Conservation (phyloP, 2,329 filamentous ascomycete species). For the Arthrocladium fulminans region DNA sequence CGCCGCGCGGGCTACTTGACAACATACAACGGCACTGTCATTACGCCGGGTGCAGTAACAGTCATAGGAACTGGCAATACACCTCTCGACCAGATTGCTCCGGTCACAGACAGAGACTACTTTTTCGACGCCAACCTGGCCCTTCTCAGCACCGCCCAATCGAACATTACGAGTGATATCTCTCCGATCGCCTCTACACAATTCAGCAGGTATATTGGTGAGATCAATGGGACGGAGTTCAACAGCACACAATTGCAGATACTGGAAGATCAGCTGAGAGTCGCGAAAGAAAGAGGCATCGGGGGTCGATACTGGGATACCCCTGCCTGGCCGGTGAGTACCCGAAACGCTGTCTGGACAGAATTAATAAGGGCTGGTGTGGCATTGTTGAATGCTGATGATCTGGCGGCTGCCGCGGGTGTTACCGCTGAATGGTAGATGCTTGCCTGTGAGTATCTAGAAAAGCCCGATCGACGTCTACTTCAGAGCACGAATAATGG, state of each 20-base stretch:
- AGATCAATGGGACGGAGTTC: slow-evolving; percentile 37
- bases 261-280: slow-evolving; percentile 44
- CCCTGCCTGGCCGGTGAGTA: slow-evolving; percentile 51
- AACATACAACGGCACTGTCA: slow-evolving; percentile 39
- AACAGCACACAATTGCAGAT: slow-evolving; percentile 40
- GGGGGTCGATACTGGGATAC: slow-evolving; percentile 55
- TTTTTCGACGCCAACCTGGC: slow-evolving; percentile 54
- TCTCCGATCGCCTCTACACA: slow-evolving; percentile 48
- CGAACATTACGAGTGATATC: slow-evolving; percentile 40
- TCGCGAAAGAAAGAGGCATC: slow-evolving; percentile 50
- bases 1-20: slow-evolving; percentile 46
- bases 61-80: slow-evolving; percentile 55
- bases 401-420: slow-evolving; percentile 44
- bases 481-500: background rate
- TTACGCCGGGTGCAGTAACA: slow-evolving; percentile 47
- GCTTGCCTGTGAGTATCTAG: too few relatives aligned
- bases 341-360: slow-evolving; percentile 51
- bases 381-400: slow-evolving; percentile 57
- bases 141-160: slow-evolving; percentile 37
- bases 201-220: slow-evolving; percentile 38
- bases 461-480: background rate
- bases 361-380: slow-evolving; percentile 49
- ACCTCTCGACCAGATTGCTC: slow-evolving; percentile 38
- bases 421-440: slow-evolving; percentile 8
- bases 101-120: slow-evolving; percentile 41